Percentiles rank a stretch among this genome's conserved stretches.
Evolutionary conservation across 2,329 filamentous ascomycete genomes (phyloP).

Genomic region (Neopestalotiopsis clavispora): DNA sequence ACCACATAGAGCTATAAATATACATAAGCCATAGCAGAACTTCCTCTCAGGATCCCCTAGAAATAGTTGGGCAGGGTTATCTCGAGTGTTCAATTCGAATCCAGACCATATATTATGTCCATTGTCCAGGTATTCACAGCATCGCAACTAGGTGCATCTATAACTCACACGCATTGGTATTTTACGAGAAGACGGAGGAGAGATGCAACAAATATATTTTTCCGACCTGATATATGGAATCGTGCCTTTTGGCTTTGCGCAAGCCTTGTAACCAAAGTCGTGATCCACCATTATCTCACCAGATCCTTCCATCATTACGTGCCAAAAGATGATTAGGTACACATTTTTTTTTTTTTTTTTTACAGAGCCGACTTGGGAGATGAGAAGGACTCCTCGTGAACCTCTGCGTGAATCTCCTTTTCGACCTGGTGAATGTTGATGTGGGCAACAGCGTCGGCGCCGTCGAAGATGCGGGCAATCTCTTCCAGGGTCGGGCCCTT

Average conservation of each 20-base stretch:
- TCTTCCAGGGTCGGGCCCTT: slow-evolving; percentile 74
- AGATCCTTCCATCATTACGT: too few relatives aligned
- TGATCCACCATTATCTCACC: not conserved
- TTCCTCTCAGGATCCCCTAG: too few relatives aligned
- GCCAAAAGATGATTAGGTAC: not conserved
- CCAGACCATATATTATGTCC: too few relatives aligned
- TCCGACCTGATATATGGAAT: not conserved
- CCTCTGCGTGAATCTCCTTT: slow-evolving; percentile 51
- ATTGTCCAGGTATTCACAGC: too few relatives aligned
- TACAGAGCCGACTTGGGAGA: slow-evolving; percentile 20
- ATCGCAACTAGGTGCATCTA: too few relatives aligned
- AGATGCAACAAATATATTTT: not conserved
- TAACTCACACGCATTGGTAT: too few relatives aligned
- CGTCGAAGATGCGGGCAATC: slow-evolving; percentile 73
- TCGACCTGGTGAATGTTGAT: slow-evolving; percentile 60
- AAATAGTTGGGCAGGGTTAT: too few relatives aligned
- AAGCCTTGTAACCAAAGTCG: not conserved
- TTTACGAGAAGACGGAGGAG: too few relatives aligned
- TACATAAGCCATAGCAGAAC: too few relatives aligned
- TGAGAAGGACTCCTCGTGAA: slow-evolving; percentile 40
- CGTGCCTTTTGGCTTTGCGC: not conserved
- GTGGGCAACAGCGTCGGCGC: slow-evolving; percentile 57
- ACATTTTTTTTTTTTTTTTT: not conserved
- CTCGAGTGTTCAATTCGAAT: too few relatives aligned
- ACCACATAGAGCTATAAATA: too few relatives aligned